Percentiles rank a stretch among this genome's conserved stretches.
Conservation (phyloP, 345 rosid genomes). For the Zanthoxylum bungeanum region DNA sequence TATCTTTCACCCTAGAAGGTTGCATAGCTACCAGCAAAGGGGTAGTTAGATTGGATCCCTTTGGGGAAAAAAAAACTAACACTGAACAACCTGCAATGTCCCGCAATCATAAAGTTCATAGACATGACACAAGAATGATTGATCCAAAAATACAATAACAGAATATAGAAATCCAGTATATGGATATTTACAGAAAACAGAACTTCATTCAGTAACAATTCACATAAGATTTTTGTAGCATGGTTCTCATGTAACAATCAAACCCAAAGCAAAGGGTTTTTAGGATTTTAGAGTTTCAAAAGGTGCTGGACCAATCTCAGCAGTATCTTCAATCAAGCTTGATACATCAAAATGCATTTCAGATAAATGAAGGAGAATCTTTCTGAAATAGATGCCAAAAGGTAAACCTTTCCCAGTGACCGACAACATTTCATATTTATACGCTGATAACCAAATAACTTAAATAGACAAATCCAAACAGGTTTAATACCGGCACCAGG, state of each 20-base stretch:
- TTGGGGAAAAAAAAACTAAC: conserved; percentile 14
- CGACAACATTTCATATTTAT: not conserved
- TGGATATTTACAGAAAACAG: not conserved
- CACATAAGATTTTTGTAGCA: not conserved
- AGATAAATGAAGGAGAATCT: not conserved
- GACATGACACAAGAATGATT: not conserved
- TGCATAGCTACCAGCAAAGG: conserved; percentile 57
- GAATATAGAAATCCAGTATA: not conserved
- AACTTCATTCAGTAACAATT: not conserved
- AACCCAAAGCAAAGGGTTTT: not conserved
- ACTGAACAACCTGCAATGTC: conserved; percentile 28
- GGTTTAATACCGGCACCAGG: not conserved
- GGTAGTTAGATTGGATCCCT: conserved; percentile 13
- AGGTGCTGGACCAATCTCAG: not conserved
- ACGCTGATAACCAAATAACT: not conserved
- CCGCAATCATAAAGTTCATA: not conserved
- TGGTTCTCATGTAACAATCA: not conserved
- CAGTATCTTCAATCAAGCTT: too few species aligned
- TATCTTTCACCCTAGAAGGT: conserved; percentile 74
- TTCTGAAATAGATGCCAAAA: not conserved
- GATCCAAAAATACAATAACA: not conserved
- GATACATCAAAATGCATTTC: not conserved
- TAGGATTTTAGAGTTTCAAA: not conserved
- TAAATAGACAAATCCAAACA: not conserved
- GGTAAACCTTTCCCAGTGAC: not conserved